Base-by-base conservation (phyloP, 441 rosid genomes). In the Pelargonium citronellum region DNA sequence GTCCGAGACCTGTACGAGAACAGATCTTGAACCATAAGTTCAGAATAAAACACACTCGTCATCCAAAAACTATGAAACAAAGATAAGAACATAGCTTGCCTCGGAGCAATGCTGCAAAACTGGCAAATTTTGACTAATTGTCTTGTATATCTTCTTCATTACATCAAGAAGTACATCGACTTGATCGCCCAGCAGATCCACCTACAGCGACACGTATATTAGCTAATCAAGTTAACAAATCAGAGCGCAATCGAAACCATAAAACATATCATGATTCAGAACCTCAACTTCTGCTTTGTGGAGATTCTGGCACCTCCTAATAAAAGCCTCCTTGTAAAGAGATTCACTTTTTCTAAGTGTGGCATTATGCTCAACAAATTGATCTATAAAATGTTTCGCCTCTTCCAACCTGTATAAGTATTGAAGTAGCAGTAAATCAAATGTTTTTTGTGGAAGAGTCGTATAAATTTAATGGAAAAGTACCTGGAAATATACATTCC, bases 201-300 rank as follows among this genome's bases (percentile, higher is more conserved):
- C 97, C 98, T 93, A 43, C 15, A 8, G 27, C 66, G 72, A 53
- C 16, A 67, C 1, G 60, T 24, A 24, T 24, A 2, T 34, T 34
- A 34, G 5, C 1, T 5, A 34, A 34, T 34, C 12, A 47, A 47
- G 53, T 12, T 12, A 47, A 12, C 12, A 11, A 47, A 47, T 34
- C 7, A 5, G n/a, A 47, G 1, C 0, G 4, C 53, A 15, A n/a
- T n/a, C 15, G 19, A 51, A 51, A 51, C 58, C 58, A 4, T 5
- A 49, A 49, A 11, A 15, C 16, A 3, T 49, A 11, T 49, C 6
- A 11, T 51, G 13, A 27, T 15, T 16, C 13, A 49, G 34, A 24
- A 91, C 98, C 98, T 93, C 98, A 22, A 71, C 71, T 88, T 93
- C 98, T 51, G 95, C 97, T 81, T 78, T 91, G 66, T 58, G 82